phyloP scores from a whole-genome alignment of 495 filamentous ascomycete genomes.

The Rhypophila decipiens region DNA sequence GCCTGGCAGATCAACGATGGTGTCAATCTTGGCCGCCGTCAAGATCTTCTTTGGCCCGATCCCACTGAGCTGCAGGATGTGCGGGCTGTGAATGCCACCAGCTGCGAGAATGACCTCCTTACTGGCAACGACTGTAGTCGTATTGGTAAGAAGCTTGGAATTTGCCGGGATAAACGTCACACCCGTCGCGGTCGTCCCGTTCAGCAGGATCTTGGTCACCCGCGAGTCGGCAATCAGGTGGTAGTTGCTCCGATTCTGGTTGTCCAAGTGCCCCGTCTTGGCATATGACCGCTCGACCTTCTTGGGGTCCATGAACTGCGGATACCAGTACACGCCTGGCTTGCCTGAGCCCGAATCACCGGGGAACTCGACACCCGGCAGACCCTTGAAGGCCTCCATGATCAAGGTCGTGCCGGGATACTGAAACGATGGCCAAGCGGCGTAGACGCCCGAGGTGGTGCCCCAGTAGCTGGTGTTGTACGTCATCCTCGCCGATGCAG shows the following conservation, averaged over 20 bases:
- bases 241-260: slow-evolving; percentile 30
- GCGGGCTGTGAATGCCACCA: slow-evolving; percentile 51
- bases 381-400: slow-evolving; percentile 31
- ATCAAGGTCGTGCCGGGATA: slow-evolving; percentile 30
- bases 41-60: slow-evolving; percentile 44
- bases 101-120: slow-evolving; percentile 57
- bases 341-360: slow-evolving; percentile 34
- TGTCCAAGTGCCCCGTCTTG: slow-evolving; percentile 32
- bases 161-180: slow-evolving; percentile 20
- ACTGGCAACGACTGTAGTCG: slow-evolving; percentile 32
- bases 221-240: slow-evolving; percentile 33
- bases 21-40: slow-evolving; percentile 30
- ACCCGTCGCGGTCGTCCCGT: slow-evolving; percentile 31
- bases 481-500: slow-evolving; percentile 31
- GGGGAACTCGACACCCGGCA: slow-evolving; percentile 35
- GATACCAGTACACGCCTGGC: slow-evolving; percentile 39
- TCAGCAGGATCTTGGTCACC: slow-evolving; percentile 29
- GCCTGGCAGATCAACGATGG: slow-evolving; percentile 43
- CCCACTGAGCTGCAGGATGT: slow-evolving; percentile 50
- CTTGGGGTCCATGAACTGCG: slow-evolving; percentile 38
- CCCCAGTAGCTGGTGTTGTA: slow-evolving; percentile 39
- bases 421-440: slow-evolving; percentile 38
- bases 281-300: slow-evolving; percentile 33
- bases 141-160: slow-evolving; percentile 6
- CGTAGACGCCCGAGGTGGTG: slow-evolving; percentile 31